Conservation (phyloP, 1,284 basidiomycete genomes). For the Porodaedalea pini region DNA sequence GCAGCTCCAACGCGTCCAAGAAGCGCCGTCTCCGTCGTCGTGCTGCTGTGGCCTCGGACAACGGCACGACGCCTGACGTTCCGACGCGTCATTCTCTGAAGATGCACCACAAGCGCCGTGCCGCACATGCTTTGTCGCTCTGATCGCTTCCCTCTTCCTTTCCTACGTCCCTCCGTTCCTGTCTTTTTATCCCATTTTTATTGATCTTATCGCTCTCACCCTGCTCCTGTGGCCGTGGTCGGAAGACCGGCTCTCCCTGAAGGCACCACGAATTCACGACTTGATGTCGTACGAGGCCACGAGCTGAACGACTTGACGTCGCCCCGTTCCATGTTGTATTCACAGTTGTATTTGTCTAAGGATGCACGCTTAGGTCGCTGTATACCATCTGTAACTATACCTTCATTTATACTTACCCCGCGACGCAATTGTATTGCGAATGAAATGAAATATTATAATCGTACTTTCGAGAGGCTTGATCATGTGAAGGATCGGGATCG, state of each 20-base stretch:
- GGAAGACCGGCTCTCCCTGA: neutral
- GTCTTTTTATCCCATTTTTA: neutral
- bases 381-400: neutral
- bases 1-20: neutral
- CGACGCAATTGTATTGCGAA: conserved; percentile 3
- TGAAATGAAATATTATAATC: neutral
- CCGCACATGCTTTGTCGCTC: neutral
- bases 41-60: neutral
- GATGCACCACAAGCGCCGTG: conserved; percentile 13
- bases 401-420: neutral
- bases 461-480: neutral
- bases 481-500: neutral
- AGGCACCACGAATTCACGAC: conserved; percentile 1
- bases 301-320: conserved; percentile 11
- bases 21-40: conserved; percentile 12
- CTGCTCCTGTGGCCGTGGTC: conserved; percentile 1
- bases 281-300: conserved; percentile 8
- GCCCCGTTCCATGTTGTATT: neutral
- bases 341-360: neutral
- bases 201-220: neutral
- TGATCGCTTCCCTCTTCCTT: neutral
- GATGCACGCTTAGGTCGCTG: neutral
- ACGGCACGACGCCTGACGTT: neutral
- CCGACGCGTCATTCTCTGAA: neutral
- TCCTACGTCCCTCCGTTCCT: neutral